A percentile compares a stretch with the other conserved stretches of the same genome.
Conservation (phyloP, 768 basidiomycete genomes). For the Cystobasidiopsis lactophilus region DNA sequence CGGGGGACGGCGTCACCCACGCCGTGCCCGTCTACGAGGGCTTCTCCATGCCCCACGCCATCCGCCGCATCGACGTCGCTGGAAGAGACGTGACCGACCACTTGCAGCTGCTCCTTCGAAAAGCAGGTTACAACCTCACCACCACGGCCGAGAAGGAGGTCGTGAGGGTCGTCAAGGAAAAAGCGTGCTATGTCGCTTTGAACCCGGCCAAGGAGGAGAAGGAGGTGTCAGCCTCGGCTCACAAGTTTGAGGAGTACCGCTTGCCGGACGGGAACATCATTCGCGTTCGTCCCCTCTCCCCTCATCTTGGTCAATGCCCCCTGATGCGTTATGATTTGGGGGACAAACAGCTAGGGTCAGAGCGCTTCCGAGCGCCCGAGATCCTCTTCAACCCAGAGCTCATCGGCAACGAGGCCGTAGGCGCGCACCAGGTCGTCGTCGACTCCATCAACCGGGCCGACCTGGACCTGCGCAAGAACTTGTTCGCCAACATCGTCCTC, state of each 20-base stretch:
- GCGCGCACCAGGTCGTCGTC: slow-evolving; percentile 95
- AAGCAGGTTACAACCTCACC: slow-evolving; percentile 81
- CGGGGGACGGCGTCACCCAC: slow-evolving; percentile 95
- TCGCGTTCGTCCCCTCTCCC: slow-evolving; percentile 35
- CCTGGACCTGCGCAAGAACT: slow-evolving; percentile 76
- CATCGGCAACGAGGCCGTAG: slow-evolving; percentile 85
- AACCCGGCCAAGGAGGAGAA: slow-evolving; percentile 93
- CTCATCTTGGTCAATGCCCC: slow-evolving; percentile 2
- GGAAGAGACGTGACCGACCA: slow-evolving; percentile 95
- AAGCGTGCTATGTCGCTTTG: slow-evolving; percentile 81
- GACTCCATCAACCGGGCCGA: slow-evolving; percentile 93
- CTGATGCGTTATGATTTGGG: slow-evolving; percentile 10
- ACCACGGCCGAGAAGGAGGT: slow-evolving; percentile 95
- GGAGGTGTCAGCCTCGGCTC: slow-evolving; percentile 34
- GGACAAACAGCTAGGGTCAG: slow-evolving; percentile 83
- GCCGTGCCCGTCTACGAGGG: slow-evolving; percentile 98
- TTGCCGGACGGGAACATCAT: slow-evolving; percentile 88
- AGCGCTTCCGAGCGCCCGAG: slow-evolving; percentile 91
- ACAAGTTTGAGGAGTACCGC: slow-evolving; percentile 65
- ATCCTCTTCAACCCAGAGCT: slow-evolving; percentile 94
- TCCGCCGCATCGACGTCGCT: slow-evolving; percentile 84
- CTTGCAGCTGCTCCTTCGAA: slow-evolving; percentile 76
- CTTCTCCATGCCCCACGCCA: slow-evolving; percentile 97
- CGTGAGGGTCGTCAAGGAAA: slow-evolving; percentile 93
- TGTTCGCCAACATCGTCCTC: slow-evolving; percentile 90